phyloP scores from a whole-genome alignment of 108 stramenopile species.

The Schizochytrium sp. region DNA sequence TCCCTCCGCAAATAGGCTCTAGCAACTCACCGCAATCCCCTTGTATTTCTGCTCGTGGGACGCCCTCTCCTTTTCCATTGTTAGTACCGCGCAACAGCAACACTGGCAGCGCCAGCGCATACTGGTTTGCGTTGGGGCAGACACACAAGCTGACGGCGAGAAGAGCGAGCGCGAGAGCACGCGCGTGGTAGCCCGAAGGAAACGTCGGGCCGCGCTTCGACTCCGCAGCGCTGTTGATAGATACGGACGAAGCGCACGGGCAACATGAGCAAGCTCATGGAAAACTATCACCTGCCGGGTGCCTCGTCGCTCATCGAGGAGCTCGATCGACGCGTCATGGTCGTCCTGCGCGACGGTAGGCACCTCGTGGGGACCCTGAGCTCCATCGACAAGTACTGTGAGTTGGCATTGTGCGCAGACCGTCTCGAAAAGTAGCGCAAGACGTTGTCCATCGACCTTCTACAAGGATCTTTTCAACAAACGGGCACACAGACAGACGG shows the following conservation, averaged over 20 bases:
- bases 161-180: no score
- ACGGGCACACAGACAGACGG: no score
- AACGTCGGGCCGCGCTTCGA: no score
- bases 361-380: conserved; percentile 19
- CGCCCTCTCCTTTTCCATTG: background rate
- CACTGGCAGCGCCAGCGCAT: background rate
- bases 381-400: conserved; percentile 24
- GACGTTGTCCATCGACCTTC: no score
- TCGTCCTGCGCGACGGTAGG: conserved; percentile 21
- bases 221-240: no score
- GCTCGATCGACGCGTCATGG: background rate
- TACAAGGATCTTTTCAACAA: no score
- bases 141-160: background rate
- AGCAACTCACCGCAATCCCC: no score
- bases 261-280: background rate
- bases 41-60: background rate
- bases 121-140: background rate
- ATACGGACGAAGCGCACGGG: background rate
- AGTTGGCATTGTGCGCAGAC: background rate
- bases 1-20: no score
- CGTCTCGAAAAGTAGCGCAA: no score
- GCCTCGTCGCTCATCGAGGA: conserved; percentile 16
- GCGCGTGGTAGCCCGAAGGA: no score
- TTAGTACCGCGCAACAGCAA: background rate
- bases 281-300: background rate